Conservation (phyloP, 169 alveolate genomes). For the Prorocentrum cordatum region DNA sequence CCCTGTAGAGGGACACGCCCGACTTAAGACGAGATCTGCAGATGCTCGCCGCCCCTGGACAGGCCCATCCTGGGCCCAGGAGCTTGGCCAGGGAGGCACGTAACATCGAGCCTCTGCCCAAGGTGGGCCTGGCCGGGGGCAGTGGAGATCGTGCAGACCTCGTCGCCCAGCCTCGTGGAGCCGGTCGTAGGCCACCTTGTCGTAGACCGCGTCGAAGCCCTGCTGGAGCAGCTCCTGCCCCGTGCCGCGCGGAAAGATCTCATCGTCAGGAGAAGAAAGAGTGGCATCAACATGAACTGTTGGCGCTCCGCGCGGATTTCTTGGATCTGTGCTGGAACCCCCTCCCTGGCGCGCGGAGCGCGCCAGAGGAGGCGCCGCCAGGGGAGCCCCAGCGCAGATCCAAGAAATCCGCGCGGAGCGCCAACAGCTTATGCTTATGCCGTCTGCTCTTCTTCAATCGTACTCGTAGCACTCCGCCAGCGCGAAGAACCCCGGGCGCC, state of each 20-base stretch:
- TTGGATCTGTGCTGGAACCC: neutral
- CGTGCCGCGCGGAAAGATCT: constrained; percentile 60
- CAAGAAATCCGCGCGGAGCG: neutral
- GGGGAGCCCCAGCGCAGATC: neutral
- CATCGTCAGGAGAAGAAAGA: neutral
- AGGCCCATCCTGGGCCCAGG: neutral
- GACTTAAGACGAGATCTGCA: neutral
- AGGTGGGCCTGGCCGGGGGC: neutral
- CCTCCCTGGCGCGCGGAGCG: neutral
- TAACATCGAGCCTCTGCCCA: neutral
- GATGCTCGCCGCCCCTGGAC: neutral
- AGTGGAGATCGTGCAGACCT: too few relatives aligned
- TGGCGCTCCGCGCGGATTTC: neutral
- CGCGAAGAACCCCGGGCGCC: constrained; percentile 5
- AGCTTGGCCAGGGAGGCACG: neutral
- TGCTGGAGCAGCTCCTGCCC: constrained; percentile 26
- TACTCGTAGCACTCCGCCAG: constrained; percentile 66
- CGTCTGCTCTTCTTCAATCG: neutral
- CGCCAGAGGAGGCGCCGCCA: neutral
- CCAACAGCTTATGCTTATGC: too few relatives aligned
- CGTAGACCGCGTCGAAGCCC: constrained; percentile 53
- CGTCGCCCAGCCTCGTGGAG: neutral
- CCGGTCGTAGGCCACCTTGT: constrained; percentile 59
- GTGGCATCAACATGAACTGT: neutral
- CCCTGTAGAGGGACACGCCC: neutral